Evolutionary conservation across 495 filamentous ascomycete genomes (phyloP).

Genomic region (Penicillium mononematosum): DNA sequence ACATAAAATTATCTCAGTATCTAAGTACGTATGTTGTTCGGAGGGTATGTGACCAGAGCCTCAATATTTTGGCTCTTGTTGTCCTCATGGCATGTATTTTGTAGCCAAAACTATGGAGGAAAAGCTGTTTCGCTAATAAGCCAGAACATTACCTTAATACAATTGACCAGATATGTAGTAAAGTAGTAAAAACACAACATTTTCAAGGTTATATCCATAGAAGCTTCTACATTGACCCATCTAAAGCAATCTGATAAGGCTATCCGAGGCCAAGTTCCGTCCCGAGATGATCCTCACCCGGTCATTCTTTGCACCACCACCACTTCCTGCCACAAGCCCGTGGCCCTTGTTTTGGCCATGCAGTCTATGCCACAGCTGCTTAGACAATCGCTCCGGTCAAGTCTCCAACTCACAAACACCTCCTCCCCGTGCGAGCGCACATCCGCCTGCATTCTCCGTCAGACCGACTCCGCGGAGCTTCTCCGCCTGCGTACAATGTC

Average conservation of each 20-base stretch:
- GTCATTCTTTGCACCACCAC: constrained; percentile 12
- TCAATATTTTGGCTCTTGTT: too few relatives aligned
- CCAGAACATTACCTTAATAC: neutral
- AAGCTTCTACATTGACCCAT: neutral
- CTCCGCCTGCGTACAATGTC: constrained; percentile 42
- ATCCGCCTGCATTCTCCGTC: constrained; percentile 28
- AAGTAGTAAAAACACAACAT: neutral
- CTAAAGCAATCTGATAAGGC: constrained; percentile 17
- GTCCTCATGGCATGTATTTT: neutral
- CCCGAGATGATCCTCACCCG: constrained; percentile 16
- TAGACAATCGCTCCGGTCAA: constrained; percentile 39
- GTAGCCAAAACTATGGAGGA: neutral
- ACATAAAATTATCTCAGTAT: too few relatives aligned
- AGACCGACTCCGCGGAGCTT: constrained; percentile 30
- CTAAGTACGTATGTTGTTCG: too few relatives aligned
- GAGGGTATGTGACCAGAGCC: too few relatives aligned
- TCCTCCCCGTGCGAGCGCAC: constrained; percentile 18
- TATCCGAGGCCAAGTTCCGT: constrained; percentile 15
- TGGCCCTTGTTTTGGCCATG: constrained; percentile 37
- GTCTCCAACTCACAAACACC: constrained; percentile 27
- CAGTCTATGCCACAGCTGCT: constrained; percentile 46
- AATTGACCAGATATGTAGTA: neutral
- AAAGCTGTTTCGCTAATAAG: neutral
- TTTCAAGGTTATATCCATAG: neutral
- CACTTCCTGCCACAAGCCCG: constrained; percentile 17